Base-by-base conservation (phyloP, 208 protist genomes). In the Phytomonas sp. region DNA sequence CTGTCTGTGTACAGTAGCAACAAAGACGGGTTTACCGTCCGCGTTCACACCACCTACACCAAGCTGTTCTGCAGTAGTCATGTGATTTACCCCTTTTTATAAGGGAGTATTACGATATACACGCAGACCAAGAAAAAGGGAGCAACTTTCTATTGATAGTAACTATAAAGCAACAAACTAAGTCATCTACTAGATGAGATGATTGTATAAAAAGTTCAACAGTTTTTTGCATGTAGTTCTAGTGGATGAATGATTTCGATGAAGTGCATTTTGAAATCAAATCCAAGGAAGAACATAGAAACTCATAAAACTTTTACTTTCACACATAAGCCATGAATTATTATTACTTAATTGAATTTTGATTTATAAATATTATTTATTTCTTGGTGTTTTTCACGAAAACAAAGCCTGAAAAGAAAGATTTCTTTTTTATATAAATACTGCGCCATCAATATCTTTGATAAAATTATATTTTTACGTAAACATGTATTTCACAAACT, bases 1-100 rank as follows among this genome's bases (percentile, higher is more conserved):
- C 56, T 76, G 77, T 26, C 83, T 89, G 78, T 93, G 88, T 34
- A 90, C 82, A 11, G 81, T 87, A n/a, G 87, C 84, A 26, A 93
- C 80, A 60, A 93, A 93, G 23, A 94, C 83, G 37, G 89, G 88
- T 67, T 82, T 87, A 26, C 85, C 85, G 3, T 73, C 67, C 2
- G 20, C 59, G 59, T 83, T 74, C 23, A 93, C 67, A 29, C 81
- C 87, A n/a, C 83, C 89, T 17, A 76, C 36, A n/a, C 83, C 89
- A 59, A 92, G 69, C 43, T 89, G 66, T 9, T 63, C 72, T 26
- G 77, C 81, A n/a, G 77, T 81, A 9, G 78, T 60, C 81, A 85
- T 85, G 9, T 34, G 17, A 6, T 20, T 26, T 26, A 20, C 46
- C 17, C 9, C 20, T 56, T 26, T 56, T 64, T 64, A 29, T 26